Percentiles rank a stretch among this genome's conserved stretches.
phyloP scores from a whole-genome alignment of 345 rosid species.

The Ceriops decandra region DNA sequence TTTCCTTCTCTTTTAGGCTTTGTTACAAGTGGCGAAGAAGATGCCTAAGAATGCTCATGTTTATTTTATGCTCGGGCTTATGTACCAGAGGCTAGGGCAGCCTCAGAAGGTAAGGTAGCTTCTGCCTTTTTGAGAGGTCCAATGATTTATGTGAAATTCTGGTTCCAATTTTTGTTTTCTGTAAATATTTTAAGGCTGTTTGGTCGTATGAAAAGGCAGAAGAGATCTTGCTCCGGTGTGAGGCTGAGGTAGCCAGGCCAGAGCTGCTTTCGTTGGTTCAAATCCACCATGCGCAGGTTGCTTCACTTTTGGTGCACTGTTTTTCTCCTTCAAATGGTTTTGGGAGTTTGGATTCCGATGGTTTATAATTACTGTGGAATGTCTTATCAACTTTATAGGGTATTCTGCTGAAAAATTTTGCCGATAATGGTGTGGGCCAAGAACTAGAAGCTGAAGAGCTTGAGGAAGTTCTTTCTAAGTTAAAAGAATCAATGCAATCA shows the following conservation, averaged over 20 bases:
- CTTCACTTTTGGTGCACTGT: neutral
- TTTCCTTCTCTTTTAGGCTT: slow-evolving; percentile 47
- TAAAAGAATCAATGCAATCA: slow-evolving; percentile 66
- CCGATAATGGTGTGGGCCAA: slow-evolving; percentile 55
- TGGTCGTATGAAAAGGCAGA: slow-evolving; percentile 84
- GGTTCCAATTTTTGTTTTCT: slow-evolving; percentile 7
- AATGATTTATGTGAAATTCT: too few species aligned
- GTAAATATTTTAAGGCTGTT: slow-evolving; percentile 56
- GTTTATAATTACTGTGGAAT: slow-evolving; percentile 14
- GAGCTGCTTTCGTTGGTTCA: slow-evolving; percentile 90
- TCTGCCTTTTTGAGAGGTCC: too few species aligned
- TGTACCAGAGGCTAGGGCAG: slow-evolving; percentile 91
- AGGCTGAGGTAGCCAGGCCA: slow-evolving; percentile 80
- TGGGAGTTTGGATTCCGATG: neutral
- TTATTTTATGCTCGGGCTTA: slow-evolving; percentile 88
- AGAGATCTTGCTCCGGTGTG: slow-evolving; percentile 74
- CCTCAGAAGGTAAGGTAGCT: slow-evolving; percentile 62
- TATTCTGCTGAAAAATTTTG: slow-evolving; percentile 63
- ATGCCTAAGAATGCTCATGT: slow-evolving; percentile 98
- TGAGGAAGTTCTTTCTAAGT: slow-evolving; percentile 62
- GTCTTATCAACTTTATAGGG: slow-evolving; percentile 46
- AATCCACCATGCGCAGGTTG: slow-evolving; percentile 96
- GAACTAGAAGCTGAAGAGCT: slow-evolving; percentile 81
- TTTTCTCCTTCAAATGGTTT: neutral
- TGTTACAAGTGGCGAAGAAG: slow-evolving; percentile 51